phyloP scores from a whole-genome alignment of 164 flowering plant species.

The Kalanchoe fedtschenkoi region DNA sequence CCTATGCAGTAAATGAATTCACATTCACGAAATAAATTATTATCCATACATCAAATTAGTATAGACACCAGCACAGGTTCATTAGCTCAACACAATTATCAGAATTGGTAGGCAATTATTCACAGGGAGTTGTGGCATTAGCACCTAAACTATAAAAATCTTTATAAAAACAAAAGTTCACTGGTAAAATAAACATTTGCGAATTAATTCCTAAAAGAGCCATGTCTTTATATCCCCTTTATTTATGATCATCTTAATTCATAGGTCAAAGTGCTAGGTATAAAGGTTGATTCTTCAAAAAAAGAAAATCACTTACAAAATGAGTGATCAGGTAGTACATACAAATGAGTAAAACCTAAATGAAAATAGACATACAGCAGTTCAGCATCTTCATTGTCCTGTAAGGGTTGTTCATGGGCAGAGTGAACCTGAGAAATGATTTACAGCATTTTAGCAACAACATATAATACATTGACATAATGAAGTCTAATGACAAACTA shows the following conservation, averaged over 20 bases:
- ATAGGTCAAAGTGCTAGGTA: no score
- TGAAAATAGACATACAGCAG: constrained; percentile 25
- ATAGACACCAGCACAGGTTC: not conserved
- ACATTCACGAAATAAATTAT: not conserved
- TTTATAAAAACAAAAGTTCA: no score
- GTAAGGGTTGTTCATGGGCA: constrained; percentile 26
- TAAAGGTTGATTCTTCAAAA: not conserved
- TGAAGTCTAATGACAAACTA: not conserved
- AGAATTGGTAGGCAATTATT: no score
- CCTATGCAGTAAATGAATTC: not conserved
- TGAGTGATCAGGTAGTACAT: not conserved
- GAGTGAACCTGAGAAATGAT: constrained; percentile 37
- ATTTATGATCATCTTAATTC: no score
- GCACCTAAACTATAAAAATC: no score
- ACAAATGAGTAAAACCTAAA: not conserved
- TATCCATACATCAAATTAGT: not conserved
- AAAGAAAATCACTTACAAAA: not conserved
- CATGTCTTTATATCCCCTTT: no score
- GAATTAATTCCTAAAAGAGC: no score
- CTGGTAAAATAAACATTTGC: no score
- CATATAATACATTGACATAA: not conserved
- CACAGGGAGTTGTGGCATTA: no score
- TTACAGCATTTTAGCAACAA: constrained; percentile 12
- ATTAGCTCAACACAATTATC: no score
- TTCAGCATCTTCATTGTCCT: constrained; percentile 30